Evolutionary conservation across 768 basidiomycete species (phyloP).

Genomic region (Gloeopeniophorella convolvens): DNA sequence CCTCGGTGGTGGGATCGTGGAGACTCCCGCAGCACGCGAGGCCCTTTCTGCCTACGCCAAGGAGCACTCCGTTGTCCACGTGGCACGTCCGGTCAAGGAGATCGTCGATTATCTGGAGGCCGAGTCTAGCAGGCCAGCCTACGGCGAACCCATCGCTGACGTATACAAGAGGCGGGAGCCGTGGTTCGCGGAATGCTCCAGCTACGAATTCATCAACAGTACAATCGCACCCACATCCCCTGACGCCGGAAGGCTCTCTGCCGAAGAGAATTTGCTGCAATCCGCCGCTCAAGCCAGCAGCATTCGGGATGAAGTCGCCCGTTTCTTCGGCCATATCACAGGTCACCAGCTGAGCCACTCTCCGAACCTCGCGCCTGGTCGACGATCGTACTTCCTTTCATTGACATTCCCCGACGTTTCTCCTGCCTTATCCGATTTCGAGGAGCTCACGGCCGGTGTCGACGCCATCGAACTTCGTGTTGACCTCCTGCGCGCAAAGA

Average conservation of each 20-base stretch:
- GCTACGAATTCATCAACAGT: conserved; percentile 78
- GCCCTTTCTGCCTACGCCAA: conserved; percentile 60
- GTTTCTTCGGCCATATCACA: conserved; percentile 88
- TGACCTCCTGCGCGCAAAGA: conserved; percentile 65
- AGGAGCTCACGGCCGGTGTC: conserved; percentile 71
- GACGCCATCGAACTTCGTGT: conserved; percentile 95
- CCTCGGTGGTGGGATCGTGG: conserved; percentile 92
- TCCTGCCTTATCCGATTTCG: conserved; percentile 58
- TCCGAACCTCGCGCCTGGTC: conserved; percentile 42
- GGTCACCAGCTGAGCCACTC: conserved; percentile 63
- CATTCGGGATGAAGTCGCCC: conserved; percentile 54
- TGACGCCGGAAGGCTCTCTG: not conserved
- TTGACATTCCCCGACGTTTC: conserved; percentile 88
- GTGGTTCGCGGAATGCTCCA: conserved; percentile 81
- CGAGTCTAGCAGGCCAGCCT: conserved; percentile 78
- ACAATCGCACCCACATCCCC: conserved; percentile 31
- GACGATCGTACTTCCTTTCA: conserved; percentile 86
- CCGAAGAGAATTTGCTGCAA: conserved; percentile 12
- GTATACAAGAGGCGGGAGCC: conserved; percentile 80
- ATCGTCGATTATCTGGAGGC: conserved; percentile 73
- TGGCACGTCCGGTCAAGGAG: conserved; percentile 74
- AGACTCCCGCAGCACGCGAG: conserved; percentile 69
- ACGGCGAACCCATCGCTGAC: conserved; percentile 78
- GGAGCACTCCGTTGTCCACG: conserved; percentile 74
- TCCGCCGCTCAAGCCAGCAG: conserved; percentile 26